Evolutionary conservation across 2,329 filamentous ascomycete genomes (phyloP).

Genomic region (Zalaria sp.): DNA sequence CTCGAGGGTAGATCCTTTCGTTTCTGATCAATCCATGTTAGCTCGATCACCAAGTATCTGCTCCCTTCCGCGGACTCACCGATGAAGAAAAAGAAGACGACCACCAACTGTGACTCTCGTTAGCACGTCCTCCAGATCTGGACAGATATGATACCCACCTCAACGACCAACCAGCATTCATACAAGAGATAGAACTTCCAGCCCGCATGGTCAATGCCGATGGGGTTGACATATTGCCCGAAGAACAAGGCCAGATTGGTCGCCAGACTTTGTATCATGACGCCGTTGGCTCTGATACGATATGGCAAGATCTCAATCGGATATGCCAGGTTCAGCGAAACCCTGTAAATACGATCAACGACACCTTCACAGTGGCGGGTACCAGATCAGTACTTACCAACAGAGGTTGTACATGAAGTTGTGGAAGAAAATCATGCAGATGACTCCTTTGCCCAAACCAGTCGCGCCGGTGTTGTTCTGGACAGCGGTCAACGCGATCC

Average conservation of each 20-base stretch:
- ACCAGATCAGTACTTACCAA: not conserved
- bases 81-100: slow-evolving; percentile 22
- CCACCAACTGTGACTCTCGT: slow-evolving; percentile 8
- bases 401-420: slow-evolving; percentile 2
- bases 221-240: slow-evolving; percentile 43
- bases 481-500: slow-evolving; percentile 1
- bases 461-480: slow-evolving; percentile 1
- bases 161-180: slow-evolving; percentile 16
- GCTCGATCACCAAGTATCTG: no score
- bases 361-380: not conserved
- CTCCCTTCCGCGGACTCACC: slow-evolving; percentile 6
- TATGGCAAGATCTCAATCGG: slow-evolving; percentile 35
- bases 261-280: slow-evolving; percentile 19
- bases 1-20: slow-evolving; percentile 28
- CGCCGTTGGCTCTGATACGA: slow-evolving; percentile 42
- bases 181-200: slow-evolving; percentile 20
- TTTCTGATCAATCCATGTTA: slow-evolving; percentile 12
- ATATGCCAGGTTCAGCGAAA: not conserved
- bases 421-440: slow-evolving; percentile 8
- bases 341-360: not conserved
- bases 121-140: not conserved
- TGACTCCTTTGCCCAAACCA: slow-evolving; percentile 5
- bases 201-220: slow-evolving; percentile 12
- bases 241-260: slow-evolving; percentile 34
- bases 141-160: slow-evolving; percentile 3